These are phyloP conservation scores for Lojkania enalia DNA, from an alignment of 2,329 filamentous ascomycete genomes.

Conservation along the genomic window DNA sequence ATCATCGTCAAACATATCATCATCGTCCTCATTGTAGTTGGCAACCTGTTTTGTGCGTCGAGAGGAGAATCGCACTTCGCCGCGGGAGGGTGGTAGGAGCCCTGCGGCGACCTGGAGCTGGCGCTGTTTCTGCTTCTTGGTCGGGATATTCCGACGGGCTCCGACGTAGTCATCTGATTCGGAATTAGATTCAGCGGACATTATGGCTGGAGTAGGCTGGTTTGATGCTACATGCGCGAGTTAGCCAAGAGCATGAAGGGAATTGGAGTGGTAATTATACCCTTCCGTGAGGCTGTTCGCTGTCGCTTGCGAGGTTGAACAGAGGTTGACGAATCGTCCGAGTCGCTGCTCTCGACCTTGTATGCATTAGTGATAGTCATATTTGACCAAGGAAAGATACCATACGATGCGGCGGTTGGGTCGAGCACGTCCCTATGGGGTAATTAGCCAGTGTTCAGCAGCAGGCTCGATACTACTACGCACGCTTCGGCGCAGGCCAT, in stretches of 20 bases:
- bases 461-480: constrained; percentile 39
- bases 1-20: constrained; percentile 60
- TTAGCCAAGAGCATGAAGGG: constrained; percentile 34
- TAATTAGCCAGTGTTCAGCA: constrained; percentile 36
- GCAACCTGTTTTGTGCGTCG: constrained; percentile 76
- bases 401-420: constrained; percentile 64
- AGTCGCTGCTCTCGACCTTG: constrained; percentile 64
- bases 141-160: constrained; percentile 65
- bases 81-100: constrained; percentile 63
- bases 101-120: constrained; percentile 67
- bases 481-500: constrained; percentile 92
- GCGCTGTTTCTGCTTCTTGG: constrained; percentile 76
- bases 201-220: constrained; percentile 53
- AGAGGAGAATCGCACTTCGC: constrained; percentile 89
- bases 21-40: constrained; percentile 70
- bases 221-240: constrained; percentile 59
- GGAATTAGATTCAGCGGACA: constrained; percentile 66
- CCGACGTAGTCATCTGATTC: constrained; percentile 72
- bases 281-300: constrained; percentile 64
- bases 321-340: constrained; percentile 72
- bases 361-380: constrained; percentile 21
- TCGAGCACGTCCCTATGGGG: constrained; percentile 60
- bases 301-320: constrained; percentile 65
- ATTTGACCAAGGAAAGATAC: constrained; percentile 20
- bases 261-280: constrained; percentile 50